Evolutionary conservation across 2,329 filamentous ascomycete genomes (phyloP).

Genomic region (Juglanconis oblonga): DNA sequence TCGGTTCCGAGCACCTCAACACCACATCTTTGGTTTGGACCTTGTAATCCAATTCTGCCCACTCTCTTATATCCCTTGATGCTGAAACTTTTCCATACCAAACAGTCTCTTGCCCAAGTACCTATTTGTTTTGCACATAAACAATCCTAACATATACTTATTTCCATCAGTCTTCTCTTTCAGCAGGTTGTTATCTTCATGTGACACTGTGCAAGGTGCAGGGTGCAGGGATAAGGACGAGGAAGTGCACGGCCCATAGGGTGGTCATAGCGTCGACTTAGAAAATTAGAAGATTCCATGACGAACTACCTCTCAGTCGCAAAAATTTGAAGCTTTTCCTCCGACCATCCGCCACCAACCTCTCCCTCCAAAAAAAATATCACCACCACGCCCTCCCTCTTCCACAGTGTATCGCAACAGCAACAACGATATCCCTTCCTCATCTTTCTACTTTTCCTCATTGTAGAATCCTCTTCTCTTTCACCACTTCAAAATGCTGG

Average conservation of each 20-base stretch:
- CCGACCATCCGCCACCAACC: background rate
- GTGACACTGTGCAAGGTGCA: too few species aligned
- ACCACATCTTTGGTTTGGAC: too few species aligned
- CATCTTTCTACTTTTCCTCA: constrained; percentile 31
- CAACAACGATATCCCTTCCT: constrained; percentile 21
- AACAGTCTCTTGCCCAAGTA: too few species aligned
- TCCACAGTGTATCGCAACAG: constrained; percentile 7
- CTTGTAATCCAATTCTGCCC: too few species aligned
- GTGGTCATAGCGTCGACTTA: background rate
- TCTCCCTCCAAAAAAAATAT: background rate
- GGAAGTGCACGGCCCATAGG: background rate
- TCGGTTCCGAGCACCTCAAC: too few species aligned
- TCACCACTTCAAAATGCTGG: constrained; percentile 60
- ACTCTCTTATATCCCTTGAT: too few species aligned
- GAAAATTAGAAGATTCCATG: background rate
- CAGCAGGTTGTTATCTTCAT: too few species aligned
- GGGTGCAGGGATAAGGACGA: background rate
- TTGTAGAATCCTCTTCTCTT: constrained; percentile 30
- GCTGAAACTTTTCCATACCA: too few species aligned
- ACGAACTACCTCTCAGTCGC: background rate
- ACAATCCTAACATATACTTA: too few species aligned
- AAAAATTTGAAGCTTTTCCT: background rate
- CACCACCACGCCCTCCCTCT: constrained; percentile 25
- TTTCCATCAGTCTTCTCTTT: too few species aligned
- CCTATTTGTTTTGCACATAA: too few species aligned